phyloP scores from a whole-genome alignment of 1,139 yeast species.

The Candida sanyaensis region DNA sequence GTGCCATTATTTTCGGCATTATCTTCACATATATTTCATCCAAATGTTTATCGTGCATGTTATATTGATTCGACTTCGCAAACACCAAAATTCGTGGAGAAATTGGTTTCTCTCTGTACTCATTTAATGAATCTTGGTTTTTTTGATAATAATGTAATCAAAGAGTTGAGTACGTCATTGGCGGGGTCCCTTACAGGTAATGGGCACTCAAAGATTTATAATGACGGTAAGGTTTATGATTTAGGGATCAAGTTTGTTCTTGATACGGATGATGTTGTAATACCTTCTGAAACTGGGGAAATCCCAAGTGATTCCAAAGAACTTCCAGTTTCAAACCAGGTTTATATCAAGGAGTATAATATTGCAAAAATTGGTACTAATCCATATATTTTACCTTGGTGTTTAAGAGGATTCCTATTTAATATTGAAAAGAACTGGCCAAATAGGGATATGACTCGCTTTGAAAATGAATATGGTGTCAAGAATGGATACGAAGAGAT shows the following conservation, averaged over 20 bases:
- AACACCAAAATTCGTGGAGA: conserved; percentile 49
- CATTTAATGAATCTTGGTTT: conserved; percentile 63
- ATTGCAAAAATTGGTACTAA: conserved; percentile 65
- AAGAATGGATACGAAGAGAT: conserved; percentile 54
- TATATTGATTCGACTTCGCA: conserved; percentile 71
- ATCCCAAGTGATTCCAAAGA: conserved; percentile 7
- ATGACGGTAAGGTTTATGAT: conserved; percentile 82
- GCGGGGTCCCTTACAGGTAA: conserved; percentile 94
- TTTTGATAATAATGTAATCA: conserved; percentile 75
- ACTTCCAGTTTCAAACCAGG: conserved; percentile 45
- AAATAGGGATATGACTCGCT: conserved; percentile 20
- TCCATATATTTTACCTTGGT: conserved; percentile 91
- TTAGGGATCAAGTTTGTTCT: conserved; percentile 73
- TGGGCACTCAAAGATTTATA: conserved; percentile 89
- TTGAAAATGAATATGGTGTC: conserved; percentile 20
- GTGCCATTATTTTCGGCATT: conserved; percentile 90
- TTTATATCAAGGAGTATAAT: conserved; percentile 61
- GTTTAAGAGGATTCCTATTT: conserved; percentile 75
- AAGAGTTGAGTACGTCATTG: conserved; percentile 77
- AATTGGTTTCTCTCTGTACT: conserved; percentile 48
- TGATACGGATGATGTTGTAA: conserved; percentile 68
- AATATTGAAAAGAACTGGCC: conserved; percentile 63
- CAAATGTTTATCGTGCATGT: conserved; percentile 85
- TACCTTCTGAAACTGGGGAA: conserved; percentile 26
- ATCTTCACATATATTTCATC: conserved; percentile 82